These are phyloP conservation scores for Tolypocladium inflatum DNA, from an alignment of 2,329 filamentous ascomycete genomes.

Conservation along the genomic window DNA sequence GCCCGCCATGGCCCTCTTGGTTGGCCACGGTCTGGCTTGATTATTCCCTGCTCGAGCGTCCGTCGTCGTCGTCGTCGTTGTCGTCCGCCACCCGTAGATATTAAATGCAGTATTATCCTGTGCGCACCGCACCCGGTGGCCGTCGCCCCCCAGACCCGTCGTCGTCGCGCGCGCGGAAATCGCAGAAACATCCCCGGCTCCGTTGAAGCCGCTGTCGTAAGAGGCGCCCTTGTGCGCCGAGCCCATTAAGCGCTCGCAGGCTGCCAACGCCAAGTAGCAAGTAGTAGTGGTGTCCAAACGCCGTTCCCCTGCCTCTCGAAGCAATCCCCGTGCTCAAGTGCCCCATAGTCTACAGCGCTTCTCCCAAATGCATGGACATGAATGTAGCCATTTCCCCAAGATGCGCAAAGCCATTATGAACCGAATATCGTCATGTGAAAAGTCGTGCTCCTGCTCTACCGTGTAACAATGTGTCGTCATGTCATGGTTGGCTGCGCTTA, in stretches of 20 bases:
- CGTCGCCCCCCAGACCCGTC: background rate
- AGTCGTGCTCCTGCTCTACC: slow-evolving; percentile 3
- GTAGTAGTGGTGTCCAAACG: slow-evolving; percentile 1
- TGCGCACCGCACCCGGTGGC: background rate
- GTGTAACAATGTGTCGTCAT: slow-evolving; percentile 5
- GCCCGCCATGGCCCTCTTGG: background rate
- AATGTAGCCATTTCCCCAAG: background rate
- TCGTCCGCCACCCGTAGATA: background rate
- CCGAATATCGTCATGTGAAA: background rate
- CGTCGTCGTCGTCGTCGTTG: background rate
- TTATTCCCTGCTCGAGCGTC: background rate
- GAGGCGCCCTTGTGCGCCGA: background rate
- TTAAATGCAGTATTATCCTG: background rate
- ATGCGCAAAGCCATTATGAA: background rate
- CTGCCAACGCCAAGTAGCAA: background rate
- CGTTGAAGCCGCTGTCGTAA: background rate
- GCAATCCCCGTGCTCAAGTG: background rate
- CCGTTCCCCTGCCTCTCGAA: background rate
- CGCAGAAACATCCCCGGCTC: background rate
- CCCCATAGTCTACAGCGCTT: background rate
- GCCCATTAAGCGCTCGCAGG: background rate
- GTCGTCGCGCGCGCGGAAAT: background rate
- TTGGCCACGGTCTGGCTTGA: background rate
- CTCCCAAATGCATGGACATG: background rate
- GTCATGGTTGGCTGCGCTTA: slow-evolving; percentile 5